Base-by-base conservation (phyloP, 1,139 yeast species). In the Ogataea hybrid region DNA sequence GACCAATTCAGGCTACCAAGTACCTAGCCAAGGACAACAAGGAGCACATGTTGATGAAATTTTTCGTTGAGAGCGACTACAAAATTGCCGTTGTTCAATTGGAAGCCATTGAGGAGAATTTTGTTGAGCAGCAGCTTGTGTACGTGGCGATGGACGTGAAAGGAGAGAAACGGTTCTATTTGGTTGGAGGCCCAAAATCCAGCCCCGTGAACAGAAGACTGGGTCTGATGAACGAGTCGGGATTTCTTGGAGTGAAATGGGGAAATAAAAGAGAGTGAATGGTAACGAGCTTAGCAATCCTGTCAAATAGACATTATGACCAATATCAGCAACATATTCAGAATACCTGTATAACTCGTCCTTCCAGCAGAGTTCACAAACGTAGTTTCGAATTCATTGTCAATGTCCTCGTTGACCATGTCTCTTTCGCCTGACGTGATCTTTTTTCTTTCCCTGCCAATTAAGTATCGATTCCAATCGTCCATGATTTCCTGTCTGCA, bases 221-320 rank as follows among this genome's bases (percentile, higher is more conserved):
- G 20, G 55, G 51, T 9, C 37, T 56, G 4, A 45, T 56, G 32
- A 50, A 49, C 14, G 68, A 67, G 15, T 60, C 69, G 5, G 90
- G 92, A 1, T 84, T 86, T 58, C 70, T 86, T 50, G 95, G 95
- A 12, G 79, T 86, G 35, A 83, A 80, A 54, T 87, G 95, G 95
- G 95, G 95, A 1, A 84, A 88, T 17, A 82, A 77, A 52, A 78
- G 77, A 40, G 70, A 65, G 40, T 38, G 17, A 37, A 23, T 3
- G 8, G 11, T 18, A 27, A 31, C 7, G 20, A 18, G 14, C n/a
- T 30, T 27, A 23, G 14, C 25, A 23, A n/a, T 21, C 32, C 29
- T 36, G 35, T 35, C 36, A 38, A 29, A 37, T 23, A 44, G 37
- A 23, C 12, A 32, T 30, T 14, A 40, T 5, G 23, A 43, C 9